phyloP scores from a whole-genome alignment of 805 yeast species.

The Pichia rugopelliculosa region DNA sequence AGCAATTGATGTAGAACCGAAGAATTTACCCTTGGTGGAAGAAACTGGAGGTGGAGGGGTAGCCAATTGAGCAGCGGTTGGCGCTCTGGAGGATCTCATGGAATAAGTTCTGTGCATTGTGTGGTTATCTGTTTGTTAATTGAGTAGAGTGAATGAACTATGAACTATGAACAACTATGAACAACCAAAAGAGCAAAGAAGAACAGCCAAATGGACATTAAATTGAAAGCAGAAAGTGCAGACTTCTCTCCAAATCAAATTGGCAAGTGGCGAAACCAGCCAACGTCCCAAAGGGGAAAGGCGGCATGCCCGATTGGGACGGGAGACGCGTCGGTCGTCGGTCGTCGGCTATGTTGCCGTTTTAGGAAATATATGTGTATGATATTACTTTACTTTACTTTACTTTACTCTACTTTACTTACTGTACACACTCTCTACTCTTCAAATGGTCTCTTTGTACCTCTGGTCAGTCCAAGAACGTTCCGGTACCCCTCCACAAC shows the following conservation, averaged over 20 bases:
- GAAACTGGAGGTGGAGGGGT: conserved; percentile 93
- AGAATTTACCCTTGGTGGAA: conserved; percentile 66
- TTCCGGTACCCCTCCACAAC: neutral
- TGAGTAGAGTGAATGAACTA: neutral
- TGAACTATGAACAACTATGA: neutral
- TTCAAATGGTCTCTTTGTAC: neutral
- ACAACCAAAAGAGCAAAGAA: neutral
- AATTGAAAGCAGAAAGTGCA: too few species aligned
- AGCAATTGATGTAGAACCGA: conserved; percentile 67
- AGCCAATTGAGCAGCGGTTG: conserved; percentile 95
- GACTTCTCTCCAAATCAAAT: too few species aligned
- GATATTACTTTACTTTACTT: too few species aligned
- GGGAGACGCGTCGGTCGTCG: neutral
- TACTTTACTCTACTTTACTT: neutral
- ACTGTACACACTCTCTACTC: too few species aligned
- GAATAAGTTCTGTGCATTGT: conserved; percentile 97
- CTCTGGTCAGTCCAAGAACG: neutral
- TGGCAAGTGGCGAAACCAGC: neutral
- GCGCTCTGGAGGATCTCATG: conserved; percentile 89
- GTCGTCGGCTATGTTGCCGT: neutral
- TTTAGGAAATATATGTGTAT: too few species aligned
- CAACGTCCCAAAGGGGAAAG: neutral
- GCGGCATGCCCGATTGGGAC: neutral
- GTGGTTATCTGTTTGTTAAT: neutral
- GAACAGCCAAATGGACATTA: too few species aligned